Base-by-base conservation (phyloP, 1,139 yeast genomes). In the Tardiomyces depauwii region DNA sequence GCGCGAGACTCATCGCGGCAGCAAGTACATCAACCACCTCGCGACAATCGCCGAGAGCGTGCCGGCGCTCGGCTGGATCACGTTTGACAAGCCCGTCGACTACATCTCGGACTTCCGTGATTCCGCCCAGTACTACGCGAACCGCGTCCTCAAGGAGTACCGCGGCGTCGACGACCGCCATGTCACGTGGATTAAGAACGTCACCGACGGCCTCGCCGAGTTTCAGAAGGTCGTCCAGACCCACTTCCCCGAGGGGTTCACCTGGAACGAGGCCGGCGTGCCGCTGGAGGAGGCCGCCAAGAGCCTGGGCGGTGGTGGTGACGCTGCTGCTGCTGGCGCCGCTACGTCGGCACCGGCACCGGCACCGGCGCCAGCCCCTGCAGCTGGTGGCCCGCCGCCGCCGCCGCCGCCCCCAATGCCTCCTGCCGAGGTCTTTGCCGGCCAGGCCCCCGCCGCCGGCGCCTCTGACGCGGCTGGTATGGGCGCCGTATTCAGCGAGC, bases 61-160 rank as follows among this genome's bases (percentile, higher is more conserved):
- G 7, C 89, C 95, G 5, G 87, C 86, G 2, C 71, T 89, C 51
- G 94, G 95, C 18, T 93, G 99, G 99, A 76, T 89, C 51, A 78
- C 85, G 19, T 75, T 78, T 14, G 77, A 74, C 2, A 80, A 89
- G 4, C 85, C 87, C 0, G 78, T 80, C 16, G 77, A 87, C 1
- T 77, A 74, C 54, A 76, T 93, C 51, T 77, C 83, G 2, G 96
- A 89, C 54, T 84, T 81, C 67, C 85, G 82, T 61, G 98, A 93
- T 58, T 78, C 94, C 40, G 87, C 96, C 39, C 91, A 83, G 61
- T 93, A 89, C 66, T 93, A 96, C 87, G 78, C 95, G 28, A 89
- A 93, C 66, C 76, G 95, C 57, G 82, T 89, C 40, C 67, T 88
- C 63, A 89, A 88, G 65, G 96, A 87, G 51, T 79, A 68, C 67